These are phyloP conservation scores for Craspedostauros australis DNA, from an alignment of 108 stramenopile genomes.

Conservation along the genomic window DNA sequence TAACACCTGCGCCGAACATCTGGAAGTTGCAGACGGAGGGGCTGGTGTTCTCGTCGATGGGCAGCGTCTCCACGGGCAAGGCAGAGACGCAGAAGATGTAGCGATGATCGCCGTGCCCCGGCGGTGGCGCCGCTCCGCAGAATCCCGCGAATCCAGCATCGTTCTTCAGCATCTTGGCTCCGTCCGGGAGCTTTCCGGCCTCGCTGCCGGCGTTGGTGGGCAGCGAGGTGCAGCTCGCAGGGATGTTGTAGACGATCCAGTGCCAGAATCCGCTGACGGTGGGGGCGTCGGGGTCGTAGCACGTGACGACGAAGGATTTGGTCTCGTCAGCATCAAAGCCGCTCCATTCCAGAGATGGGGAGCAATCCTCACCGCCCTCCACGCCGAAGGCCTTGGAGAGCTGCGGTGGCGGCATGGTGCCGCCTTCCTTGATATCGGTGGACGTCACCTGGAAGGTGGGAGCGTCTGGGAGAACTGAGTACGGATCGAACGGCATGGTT, in stretches of 20 bases:
- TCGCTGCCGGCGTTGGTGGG: slow-evolving; percentile 10
- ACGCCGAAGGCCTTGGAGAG: slow-evolving; percentile 26
- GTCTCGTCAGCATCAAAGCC: slow-evolving; percentile 8
- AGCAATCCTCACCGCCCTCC: slow-evolving; percentile 21
- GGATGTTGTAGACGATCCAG: slow-evolving; percentile 23
- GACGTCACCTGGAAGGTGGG: slow-evolving; percentile 14
- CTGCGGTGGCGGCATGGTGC: slow-evolving; percentile 19
- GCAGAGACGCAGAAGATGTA: slow-evolving; percentile 28
- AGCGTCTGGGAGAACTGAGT: slow-evolving; percentile 10
- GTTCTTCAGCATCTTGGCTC: slow-evolving; percentile 29
- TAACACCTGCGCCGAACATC: slow-evolving; percentile 23
- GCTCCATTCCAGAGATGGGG: slow-evolving; percentile 11
- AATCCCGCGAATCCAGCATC: slow-evolving; percentile 29
- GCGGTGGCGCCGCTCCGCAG: slow-evolving; percentile 17
- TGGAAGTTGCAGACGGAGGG: slow-evolving; percentile 14
- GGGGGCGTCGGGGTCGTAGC: slow-evolving; percentile 26
- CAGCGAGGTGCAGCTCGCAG: slow-evolving; percentile 7
- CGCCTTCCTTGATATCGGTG: slow-evolving; percentile 13
- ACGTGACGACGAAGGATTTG: slow-evolving; percentile 23
- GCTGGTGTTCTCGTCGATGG: slow-evolving; percentile 9
- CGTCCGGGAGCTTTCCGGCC: slow-evolving; percentile 2
- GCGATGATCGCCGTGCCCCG: slow-evolving; percentile 22
- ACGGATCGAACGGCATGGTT: too few species aligned
- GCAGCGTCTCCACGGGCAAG: slow-evolving; percentile 8
- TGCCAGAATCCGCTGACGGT: slow-evolving; percentile 27